phyloP scores from a whole-genome alignment of 352 stramenopile species.

The Phytophthora idaei region DNA sequence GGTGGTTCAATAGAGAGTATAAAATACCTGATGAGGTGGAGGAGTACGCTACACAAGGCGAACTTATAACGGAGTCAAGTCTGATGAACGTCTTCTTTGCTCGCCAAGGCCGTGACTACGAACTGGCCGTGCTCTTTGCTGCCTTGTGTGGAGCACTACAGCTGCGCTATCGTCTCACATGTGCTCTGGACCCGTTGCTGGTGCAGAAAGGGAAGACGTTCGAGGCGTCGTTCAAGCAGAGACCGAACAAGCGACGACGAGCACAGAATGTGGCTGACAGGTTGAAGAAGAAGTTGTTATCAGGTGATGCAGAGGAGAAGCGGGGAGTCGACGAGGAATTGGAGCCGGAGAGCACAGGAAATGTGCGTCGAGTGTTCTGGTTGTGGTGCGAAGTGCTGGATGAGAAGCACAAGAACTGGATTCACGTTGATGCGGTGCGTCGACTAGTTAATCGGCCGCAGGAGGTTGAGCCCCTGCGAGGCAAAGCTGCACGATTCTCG shows the following conservation, averaged over 20 bases:
- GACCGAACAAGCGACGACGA: constrained; percentile 28
- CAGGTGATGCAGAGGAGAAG: constrained; percentile 18
- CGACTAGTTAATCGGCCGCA: constrained; percentile 54
- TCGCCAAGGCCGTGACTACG: constrained; percentile 45
- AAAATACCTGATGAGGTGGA: constrained; percentile 23
- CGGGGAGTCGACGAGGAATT: constrained; percentile 15
- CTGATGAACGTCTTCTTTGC: constrained; percentile 62
- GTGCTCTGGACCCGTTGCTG: constrained; percentile 55
- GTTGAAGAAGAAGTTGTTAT: constrained; percentile 22
- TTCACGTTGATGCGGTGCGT: constrained; percentile 60
- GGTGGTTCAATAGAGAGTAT: constrained; percentile 72
- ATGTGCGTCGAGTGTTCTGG: constrained; percentile 42
- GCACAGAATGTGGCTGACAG: constrained; percentile 11
- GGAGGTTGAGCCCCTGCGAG: constrained; percentile 55
- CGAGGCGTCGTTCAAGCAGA: constrained; percentile 40
- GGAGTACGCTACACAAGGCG: constrained; percentile 3
- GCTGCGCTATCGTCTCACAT: constrained; percentile 59
- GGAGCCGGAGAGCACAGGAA: constrained; percentile 1
- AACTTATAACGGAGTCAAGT: constrained; percentile 50
- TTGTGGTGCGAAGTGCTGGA: constrained; percentile 78
- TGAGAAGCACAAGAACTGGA: constrained; percentile 51
- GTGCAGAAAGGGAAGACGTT: constrained; percentile 54
- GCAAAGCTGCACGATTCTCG: constrained; percentile 53
- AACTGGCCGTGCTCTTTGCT: constrained; percentile 72
- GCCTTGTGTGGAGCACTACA: constrained; percentile 58